phyloP scores from a whole-genome alignment of 257 asterid genomes.

The Perilla frutescens region DNA sequence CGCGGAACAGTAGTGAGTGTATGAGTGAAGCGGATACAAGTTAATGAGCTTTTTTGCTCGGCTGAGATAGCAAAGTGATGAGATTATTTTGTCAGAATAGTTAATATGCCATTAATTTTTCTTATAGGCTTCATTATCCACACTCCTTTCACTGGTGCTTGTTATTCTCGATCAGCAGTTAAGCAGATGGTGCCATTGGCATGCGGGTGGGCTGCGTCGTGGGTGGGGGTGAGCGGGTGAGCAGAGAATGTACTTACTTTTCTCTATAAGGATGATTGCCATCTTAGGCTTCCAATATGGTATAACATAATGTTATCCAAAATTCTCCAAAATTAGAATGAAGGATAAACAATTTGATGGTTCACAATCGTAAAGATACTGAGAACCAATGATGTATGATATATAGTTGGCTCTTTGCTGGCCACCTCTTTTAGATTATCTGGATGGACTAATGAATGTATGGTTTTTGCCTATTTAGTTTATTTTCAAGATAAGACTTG shows the following conservation, averaged over 20 bases:
- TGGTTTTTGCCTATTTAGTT: conserved; percentile 19
- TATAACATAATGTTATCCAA: not conserved
- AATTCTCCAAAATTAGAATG: not conserved
- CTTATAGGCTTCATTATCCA: conserved; percentile 3
- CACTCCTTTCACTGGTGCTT: not conserved
- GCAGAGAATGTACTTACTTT: conserved; percentile 4
- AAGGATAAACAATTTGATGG: conserved; percentile 7
- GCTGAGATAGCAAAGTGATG: conserved; percentile 4
- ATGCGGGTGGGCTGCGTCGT: not conserved
- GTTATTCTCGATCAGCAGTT: conserved; percentile 1
- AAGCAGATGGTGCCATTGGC: not conserved
- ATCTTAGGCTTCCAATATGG: not conserved
- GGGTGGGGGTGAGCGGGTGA: not conserved
- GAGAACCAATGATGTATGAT: conserved; percentile 13
- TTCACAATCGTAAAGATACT: not conserved
- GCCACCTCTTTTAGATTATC: conserved; percentile 12
- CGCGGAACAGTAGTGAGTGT: conserved; percentile 3
- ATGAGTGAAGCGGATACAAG: not conserved
- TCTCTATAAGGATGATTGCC: not conserved
- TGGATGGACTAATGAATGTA: conserved; percentile 14
- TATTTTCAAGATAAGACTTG: not conserved
- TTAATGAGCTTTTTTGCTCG: not conserved
- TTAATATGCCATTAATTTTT: conserved; percentile 3
- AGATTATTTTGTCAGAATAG: conserved; percentile 5
- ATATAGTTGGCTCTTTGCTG: conserved; percentile 24